A percentile compares a stretch with the other conserved stretches of the same genome.
These are phyloP conservation scores for Jacaranda copaia DNA, from an alignment of 257 asterid species.

Conservation along the genomic window DNA sequence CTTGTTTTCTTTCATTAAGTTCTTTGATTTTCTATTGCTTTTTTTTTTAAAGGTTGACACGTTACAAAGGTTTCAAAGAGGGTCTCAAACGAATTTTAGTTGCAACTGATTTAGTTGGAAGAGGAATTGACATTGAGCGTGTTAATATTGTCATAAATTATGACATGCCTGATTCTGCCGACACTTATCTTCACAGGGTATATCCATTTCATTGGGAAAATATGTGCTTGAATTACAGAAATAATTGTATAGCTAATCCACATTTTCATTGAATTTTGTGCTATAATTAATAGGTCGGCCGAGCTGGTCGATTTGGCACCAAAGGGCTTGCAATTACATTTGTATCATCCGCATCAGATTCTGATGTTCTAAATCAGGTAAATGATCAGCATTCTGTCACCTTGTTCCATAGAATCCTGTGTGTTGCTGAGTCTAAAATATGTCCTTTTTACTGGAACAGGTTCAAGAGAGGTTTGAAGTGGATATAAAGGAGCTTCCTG, in stretches of 20 bases:
- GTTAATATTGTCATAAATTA: slow-evolving; percentile 82
- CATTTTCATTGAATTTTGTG: slow-evolving; percentile 9
- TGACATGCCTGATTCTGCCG: slow-evolving; percentile 94
- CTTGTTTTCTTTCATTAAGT: neutral
- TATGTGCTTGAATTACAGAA: neutral
- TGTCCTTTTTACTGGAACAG: slow-evolving; percentile 37
- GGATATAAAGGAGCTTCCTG: slow-evolving; percentile 84
- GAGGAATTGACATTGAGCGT: slow-evolving; percentile 89
- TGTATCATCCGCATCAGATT: slow-evolving; percentile 83
- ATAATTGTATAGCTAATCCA: neutral
- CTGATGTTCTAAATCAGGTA: slow-evolving; percentile 81
- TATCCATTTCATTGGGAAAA: neutral
- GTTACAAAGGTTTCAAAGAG: slow-evolving; percentile 83
- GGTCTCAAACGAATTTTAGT: slow-evolving; percentile 84
- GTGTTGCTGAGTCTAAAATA: slow-evolving; percentile 18
- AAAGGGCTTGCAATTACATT: slow-evolving; percentile 92
- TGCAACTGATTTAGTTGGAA: slow-evolving; percentile 84
- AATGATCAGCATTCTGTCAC: neutral
- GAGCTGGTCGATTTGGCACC: slow-evolving; percentile 90
- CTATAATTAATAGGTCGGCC: slow-evolving; percentile 59
- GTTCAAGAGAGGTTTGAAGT: slow-evolving; percentile 90
- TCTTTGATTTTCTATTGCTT: slow-evolving; percentile 22
- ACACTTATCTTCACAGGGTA: slow-evolving; percentile 84
- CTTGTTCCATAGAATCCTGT: neutral
- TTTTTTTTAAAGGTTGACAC: slow-evolving; percentile 59